Base-by-base conservation (phyloP, 768 basidiomycete genomes). In the Pleurotus tuber-regium region DNA sequence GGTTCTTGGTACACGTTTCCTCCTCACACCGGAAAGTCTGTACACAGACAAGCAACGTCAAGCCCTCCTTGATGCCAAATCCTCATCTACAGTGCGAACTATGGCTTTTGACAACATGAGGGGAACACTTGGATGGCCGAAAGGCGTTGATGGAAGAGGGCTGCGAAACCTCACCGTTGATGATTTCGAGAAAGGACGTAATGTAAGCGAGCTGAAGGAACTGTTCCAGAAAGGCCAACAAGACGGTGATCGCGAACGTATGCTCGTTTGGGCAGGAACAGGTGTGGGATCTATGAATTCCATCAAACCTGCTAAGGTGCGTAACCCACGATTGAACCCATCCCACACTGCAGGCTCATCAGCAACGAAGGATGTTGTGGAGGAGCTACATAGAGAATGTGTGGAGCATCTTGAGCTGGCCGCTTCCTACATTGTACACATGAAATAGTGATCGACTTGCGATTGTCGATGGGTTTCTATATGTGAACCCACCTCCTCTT, bases 1-100 rank as follows among this genome's bases (percentile, higher is more conserved):
- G 8, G 84, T 84, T 25, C 60, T 85, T 18, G 91, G 91, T 47
- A 92, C 91, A 0, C 84, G 88, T 5, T 89, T 92, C 61, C 66
- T 88, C 42, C 70, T 86, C 53, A 79, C 87, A 1, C 74, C 77
- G 3, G 88, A 91, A 68, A 77, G 83, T 55, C 65, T 77, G 9
- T 87, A 85, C 65, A 71, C 71, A 23, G 71, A 75, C 36, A 59
- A 59, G 1, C 83, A 87, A 58, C 81, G 82, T 55, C 66, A 69
- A 28, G 76, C 79, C 0, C 70, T 89, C 30, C 56, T 80, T 8
- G 63, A 57, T 16, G 82, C 83, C 30, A 65, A 65, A 23, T 73
- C 74, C 2, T 67, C 65, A 6, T 57, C 62, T 43, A 79, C 85
- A 3, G 72, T 80, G 25, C 75, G 85, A 52, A 83, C 78, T 9